Percentiles rank a stretch among this genome's conserved stretches.
These are phyloP conservation scores for Chaetothyriales sp. DNA, from an alignment of 2,329 filamentous ascomycete species.

Conservation along the genomic window DNA sequence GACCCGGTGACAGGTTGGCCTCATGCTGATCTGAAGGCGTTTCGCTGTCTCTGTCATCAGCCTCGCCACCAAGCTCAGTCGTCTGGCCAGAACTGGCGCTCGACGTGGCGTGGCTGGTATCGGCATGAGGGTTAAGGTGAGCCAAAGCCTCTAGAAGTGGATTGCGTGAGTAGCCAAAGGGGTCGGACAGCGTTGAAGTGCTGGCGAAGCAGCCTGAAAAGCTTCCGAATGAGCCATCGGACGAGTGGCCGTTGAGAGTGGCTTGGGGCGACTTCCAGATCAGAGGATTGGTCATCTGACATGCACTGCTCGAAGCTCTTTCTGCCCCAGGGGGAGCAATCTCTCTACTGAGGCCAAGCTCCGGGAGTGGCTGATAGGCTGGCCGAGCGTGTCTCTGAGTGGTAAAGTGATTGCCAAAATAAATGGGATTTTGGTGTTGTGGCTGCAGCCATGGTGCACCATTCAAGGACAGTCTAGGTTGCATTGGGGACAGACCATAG, in stretches of 20 bases:
- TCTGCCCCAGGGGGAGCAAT: conserved; percentile 5
- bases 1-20: neutral
- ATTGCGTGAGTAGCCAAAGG: conserved; percentile 11
- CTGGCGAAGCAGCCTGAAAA: conserved; percentile 8
- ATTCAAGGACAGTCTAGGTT: conserved; percentile 1
- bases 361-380: conserved; percentile 5
- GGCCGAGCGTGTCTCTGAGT: conserved; percentile 6
- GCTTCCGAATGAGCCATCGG: conserved; percentile 10
- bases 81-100: neutral
- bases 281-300: neutral
- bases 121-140: conserved; percentile 1
- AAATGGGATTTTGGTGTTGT: conserved; percentile 9
- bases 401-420: conserved; percentile 6
- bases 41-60: neutral
- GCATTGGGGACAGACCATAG: neutral
- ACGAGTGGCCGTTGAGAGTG: conserved; percentile 1
- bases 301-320: neutral
- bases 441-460: conserved; percentile 12
- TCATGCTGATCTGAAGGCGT: neutral
- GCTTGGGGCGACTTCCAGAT: neutral
- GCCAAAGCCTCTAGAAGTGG: conserved; percentile 9
- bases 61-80: neutral
- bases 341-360: conserved; percentile 9
- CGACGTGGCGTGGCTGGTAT: neutral
- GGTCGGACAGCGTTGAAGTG: conserved; percentile 6